phyloP scores from a whole-genome alignment of 2,329 filamentous ascomycete genomes.

The Venturia aucupariae region DNA sequence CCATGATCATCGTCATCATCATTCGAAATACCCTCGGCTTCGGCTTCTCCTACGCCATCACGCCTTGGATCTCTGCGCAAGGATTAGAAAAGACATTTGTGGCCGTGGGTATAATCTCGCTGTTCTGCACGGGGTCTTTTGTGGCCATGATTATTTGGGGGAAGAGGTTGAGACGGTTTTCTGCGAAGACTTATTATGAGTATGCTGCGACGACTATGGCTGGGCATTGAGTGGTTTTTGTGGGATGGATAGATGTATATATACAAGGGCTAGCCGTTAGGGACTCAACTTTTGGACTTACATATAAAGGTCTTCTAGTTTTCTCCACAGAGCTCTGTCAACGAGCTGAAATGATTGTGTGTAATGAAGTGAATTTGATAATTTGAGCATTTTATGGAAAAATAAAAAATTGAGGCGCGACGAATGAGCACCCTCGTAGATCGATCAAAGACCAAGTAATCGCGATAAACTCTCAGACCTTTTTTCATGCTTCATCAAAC shows the following conservation, averaged over 20 bases:
- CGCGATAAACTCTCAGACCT: too few species aligned
- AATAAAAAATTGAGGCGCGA: too few species aligned
- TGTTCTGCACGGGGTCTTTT: not conserved
- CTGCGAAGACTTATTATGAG: not conserved
- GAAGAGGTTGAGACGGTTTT: not conserved
- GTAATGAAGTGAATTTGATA: too few species aligned
- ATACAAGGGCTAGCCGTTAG: too few species aligned
- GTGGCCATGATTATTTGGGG: not conserved
- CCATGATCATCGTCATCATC: constrained; percentile 35
- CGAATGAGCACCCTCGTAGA: too few species aligned
- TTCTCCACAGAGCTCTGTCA: too few species aligned
- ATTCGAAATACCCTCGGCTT: constrained; percentile 41
- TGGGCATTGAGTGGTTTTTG: not conserved
- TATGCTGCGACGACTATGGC: constrained; percentile 1
- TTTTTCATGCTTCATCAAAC: too few species aligned
- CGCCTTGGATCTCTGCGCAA: constrained; percentile 31
- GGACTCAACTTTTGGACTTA: too few species aligned
- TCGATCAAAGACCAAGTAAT: too few species aligned
- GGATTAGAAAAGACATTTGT: not conserved
- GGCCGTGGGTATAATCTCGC: not conserved
- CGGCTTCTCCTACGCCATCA: constrained; percentile 38
- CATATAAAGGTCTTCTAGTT: too few species aligned
- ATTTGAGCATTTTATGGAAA: too few species aligned
- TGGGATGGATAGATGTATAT: not conserved
- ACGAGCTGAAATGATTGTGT: not conserved